Base-by-base conservation (phyloP, 2,329 filamentous ascomycete species). In the Fusarium nodosum region DNA sequence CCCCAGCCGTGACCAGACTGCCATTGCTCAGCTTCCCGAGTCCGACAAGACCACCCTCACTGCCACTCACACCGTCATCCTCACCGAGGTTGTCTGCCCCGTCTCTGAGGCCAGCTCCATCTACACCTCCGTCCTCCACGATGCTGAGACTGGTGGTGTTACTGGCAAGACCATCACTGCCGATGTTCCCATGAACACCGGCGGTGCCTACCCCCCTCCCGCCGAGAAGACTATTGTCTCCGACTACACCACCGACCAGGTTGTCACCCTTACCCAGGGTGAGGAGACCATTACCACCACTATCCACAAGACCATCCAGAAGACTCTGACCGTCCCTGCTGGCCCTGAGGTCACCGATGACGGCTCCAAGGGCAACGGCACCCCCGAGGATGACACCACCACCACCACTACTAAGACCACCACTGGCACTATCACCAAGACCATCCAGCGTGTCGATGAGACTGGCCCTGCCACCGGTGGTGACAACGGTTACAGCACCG, bases 11-110 rank as follows among this genome's bases (percentile, higher is more conserved):
- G 74, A 76, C 60, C 47, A 75, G 65, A 75, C 77, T 24, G 78
- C 71, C 53, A 72, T 79, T 53, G 76, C 76, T 53, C 72, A 74
- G 62, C 73, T 82, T 47, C 79, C 81, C 60, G 77, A 78, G 67
- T 71, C 74, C 16, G 76, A 80, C 66, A 77, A 76, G 73, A 63
- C 71, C 53, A 75, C 76, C 59, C 64, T 74, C 56, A 69, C 78
- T 48, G 76, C 80, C 62, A 83, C 81, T 60, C 74, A 82, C 72
- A 81, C 79, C 41, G 73, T 82, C 48, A 72, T 77, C 39, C 73
- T 82, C 68, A 81, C 79, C 64, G 78, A 77, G 65, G 80, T 78
- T 34, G 78, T 85, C 71, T 85, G 84, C 80, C 83, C 84, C 66
- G 79, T 84, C 62, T 67, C 78, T 31, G 81, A 82, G 47, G 81